Base-by-base conservation (phyloP, 2,329 filamentous ascomycete species). In the Hawksworthiomyces lignivorus region DNA sequence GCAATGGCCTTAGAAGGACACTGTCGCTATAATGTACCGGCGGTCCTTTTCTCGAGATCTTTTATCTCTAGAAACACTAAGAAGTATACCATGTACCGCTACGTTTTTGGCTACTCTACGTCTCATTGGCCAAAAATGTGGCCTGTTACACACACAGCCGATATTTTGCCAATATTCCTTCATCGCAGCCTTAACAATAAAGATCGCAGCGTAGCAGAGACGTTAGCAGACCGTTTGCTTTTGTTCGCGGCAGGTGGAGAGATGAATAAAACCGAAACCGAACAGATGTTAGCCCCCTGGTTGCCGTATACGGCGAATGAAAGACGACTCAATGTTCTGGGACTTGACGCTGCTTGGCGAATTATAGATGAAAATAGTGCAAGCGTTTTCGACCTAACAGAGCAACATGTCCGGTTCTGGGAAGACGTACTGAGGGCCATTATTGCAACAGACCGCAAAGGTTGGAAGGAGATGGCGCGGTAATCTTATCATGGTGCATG, bases 1-100 rank as follows among this genome's bases (percentile, higher is more conserved):
- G 36, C 39, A 4, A 34, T 43, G 41, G 36, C 36, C 3, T 14
- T 43, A 11, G 41, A 43, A 14, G 41, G 41, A 5, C 41, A 43
- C n/a, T 35, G 29, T 7, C 41, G 41, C 3, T 43, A 43, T 30
- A 31, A 43, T 11, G 21, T 19, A 4, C 30, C 41, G 10, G 34
- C 41, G 3, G 36, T 18, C 4, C 30, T 38, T 17, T 28, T 34
- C 24, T 43, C 41, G 5, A 28, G n/a, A 14, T 39, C 41, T 1
- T 33, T 39, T n/a, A 10, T 28, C 5, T 20, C 18, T 15, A 11
- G 17, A 7, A 12, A 11, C 20, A 17, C 17, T 17, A 26, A n/a
- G 8, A 8, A 26, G 24, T 18, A 18, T 12, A 15, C 18, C 9
- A 10, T 42, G 3, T 42, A 42, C 33, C 32, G 40, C 26, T 37